phyloP scores from a whole-genome alignment of 345 rosid genomes.

The Boechera stricta region DNA sequence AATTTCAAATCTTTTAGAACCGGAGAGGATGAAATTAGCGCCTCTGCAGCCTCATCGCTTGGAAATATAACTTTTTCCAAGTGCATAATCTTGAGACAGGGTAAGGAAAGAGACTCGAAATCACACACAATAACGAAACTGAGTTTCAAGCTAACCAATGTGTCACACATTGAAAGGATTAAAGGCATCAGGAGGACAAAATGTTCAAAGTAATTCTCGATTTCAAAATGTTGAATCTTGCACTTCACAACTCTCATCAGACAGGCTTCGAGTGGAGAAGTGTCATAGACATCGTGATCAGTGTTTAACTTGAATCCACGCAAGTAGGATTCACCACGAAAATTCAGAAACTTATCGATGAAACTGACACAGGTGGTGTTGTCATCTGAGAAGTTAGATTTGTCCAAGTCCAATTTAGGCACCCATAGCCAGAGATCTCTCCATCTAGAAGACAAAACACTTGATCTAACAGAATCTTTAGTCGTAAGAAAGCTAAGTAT shows the following conservation, averaged over 20 bases:
- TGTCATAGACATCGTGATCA: no score
- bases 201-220: not conserved
- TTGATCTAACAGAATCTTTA: conserved; percentile 15
- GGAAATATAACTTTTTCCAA: not conserved
- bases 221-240: conserved; percentile 33
- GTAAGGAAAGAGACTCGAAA: conserved; percentile 2
- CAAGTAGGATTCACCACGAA: conserved; percentile 5
- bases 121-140: not conserved
- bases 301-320: conserved; percentile 23
- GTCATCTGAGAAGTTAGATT: conserved; percentile 21
- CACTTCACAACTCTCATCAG: conserved; percentile 10
- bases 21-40: conserved; percentile 7
- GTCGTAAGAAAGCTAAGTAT: conserved; percentile 30
- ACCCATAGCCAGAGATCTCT: conserved; percentile 27
- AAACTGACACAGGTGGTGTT: not conserved
- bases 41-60: not conserved
- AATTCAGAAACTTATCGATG: conserved; percentile 18
- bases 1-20: not conserved
- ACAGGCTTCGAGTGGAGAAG: not conserved
- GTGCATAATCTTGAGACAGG: conserved; percentile 16
- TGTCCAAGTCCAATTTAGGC: conserved; percentile 22
- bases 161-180: not conserved
- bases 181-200: not conserved
- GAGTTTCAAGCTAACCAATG: conserved; percentile 28
- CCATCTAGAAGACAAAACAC: conserved; percentile 38